Conservation (phyloP, 306 rosid species). For the Quercus mongolica region DNA sequence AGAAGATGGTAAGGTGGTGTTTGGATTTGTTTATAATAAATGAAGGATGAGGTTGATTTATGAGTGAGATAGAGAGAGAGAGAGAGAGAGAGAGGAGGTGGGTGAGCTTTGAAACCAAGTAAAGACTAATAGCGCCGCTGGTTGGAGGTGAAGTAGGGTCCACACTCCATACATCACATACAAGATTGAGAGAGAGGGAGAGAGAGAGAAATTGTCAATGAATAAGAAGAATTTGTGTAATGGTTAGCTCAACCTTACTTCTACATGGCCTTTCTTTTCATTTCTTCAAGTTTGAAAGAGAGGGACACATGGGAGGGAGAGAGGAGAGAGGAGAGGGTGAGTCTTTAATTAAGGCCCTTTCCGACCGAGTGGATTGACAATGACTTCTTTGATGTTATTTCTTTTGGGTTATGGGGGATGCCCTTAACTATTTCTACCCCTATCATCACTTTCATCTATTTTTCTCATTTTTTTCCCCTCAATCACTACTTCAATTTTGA, state of each 20-base stretch:
- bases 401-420: constrained; percentile 58
- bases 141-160: constrained; percentile 48
- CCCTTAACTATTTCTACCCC: neutral
- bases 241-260: constrained; percentile 30
- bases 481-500: too few species aligned
- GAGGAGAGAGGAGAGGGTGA: neutral
- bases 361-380: constrained; percentile 40
- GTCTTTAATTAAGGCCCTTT: neutral
- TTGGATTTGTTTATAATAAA: neutral
- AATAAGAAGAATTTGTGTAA: constrained; percentile 7
- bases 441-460: neutral
- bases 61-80: neutral
- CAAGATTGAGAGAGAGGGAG: constrained; percentile 18
- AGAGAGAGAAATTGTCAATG: constrained; percentile 5
- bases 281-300: constrained; percentile 12
- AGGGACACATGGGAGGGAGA: neutral
- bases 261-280: constrained; percentile 39
- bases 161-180: constrained; percentile 24
- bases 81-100: constrained; percentile 26
- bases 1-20: neutral
- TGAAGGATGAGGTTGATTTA: constrained; percentile 4
- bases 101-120: constrained; percentile 78
- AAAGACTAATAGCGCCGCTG: constrained; percentile 86
- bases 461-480: too few species aligned
- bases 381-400: constrained; percentile 35